Evolutionary conservation across 2,329 filamentous ascomycete genomes (phyloP).

Genomic region (Calonectria hawksworthii): DNA sequence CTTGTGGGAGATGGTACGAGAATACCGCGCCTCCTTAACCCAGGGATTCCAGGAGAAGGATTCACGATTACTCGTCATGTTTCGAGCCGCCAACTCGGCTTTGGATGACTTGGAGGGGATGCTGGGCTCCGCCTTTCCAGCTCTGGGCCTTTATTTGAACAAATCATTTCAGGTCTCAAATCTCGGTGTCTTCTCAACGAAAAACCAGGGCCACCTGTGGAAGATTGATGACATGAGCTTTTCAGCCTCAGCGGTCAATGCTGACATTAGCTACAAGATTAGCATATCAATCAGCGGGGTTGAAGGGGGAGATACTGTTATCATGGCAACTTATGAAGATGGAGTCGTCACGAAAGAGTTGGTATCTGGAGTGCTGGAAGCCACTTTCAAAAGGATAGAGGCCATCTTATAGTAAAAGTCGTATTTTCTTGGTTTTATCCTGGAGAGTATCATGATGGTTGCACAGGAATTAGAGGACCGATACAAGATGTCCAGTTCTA

Average conservation of each 20-base stretch:
- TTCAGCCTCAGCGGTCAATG: constrained; percentile 30
- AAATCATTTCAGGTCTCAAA: constrained; percentile 31
- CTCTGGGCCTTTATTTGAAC: constrained; percentile 26
- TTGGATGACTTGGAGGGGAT: constrained; percentile 25
- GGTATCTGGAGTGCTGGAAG: constrained; percentile 20
- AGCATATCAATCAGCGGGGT: constrained; percentile 24
- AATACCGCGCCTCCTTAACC: constrained; percentile 16
- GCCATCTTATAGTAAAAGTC: not conserved
- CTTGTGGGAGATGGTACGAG: constrained; percentile 22
- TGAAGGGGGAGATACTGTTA: constrained; percentile 27
- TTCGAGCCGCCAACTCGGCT: constrained; percentile 20
- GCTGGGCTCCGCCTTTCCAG: constrained; percentile 16
- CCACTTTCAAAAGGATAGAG: constrained; percentile 19
- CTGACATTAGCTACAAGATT: constrained; percentile 18
- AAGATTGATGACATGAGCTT: constrained; percentile 35
- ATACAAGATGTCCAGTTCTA: not conserved
- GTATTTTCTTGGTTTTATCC: too few relatives aligned
- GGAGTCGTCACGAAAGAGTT: constrained; percentile 14
- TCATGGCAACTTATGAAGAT: constrained; percentile 31
- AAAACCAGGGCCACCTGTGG: constrained; percentile 9
- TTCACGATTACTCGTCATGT: not conserved
- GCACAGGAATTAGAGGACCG: not conserved
- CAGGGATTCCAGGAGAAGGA: constrained; percentile 3
- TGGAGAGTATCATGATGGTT: not conserved
- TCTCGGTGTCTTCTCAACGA: constrained; percentile 9